These are phyloP conservation scores for Phialophora chinensis DNA, from an alignment of 2,329 filamentous ascomycete genomes.

Conservation along the genomic window DNA sequence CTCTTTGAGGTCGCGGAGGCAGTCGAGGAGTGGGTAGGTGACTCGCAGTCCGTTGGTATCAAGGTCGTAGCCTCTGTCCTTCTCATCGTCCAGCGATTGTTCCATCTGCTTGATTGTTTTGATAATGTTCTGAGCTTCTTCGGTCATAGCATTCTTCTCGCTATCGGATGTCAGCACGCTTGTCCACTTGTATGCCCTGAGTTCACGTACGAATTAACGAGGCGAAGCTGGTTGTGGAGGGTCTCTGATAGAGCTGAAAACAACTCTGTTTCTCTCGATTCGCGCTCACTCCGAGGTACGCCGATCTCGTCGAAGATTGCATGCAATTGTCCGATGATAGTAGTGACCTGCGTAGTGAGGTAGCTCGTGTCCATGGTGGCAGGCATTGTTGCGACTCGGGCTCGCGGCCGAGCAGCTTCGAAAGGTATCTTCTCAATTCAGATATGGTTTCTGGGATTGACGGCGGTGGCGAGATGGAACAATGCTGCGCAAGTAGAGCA, in stretches of 20 bases:
- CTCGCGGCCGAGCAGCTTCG: constrained; percentile 31
- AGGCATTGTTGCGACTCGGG: constrained; percentile 33
- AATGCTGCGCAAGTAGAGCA: constrained; percentile 3
- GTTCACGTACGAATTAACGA: constrained; percentile 69
- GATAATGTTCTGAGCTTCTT: constrained; percentile 85
- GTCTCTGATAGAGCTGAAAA: constrained; percentile 92
- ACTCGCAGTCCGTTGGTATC: constrained; percentile 74
- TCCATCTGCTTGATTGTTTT: constrained; percentile 93
- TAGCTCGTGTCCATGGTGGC: constrained; percentile 83
- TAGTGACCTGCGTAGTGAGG: constrained; percentile 92
- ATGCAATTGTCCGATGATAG: constrained; percentile 90
- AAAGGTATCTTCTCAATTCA: constrained; percentile 13
- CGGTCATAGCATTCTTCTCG: constrained; percentile 89
- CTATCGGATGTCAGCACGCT: constrained; percentile 44
- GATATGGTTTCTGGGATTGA: neutral
- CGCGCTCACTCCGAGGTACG: constrained; percentile 89
- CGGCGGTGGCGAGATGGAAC: constrained; percentile 17
- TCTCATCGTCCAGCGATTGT: constrained; percentile 78
- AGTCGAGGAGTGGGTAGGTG: constrained; percentile 81
- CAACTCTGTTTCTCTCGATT: constrained; percentile 87
- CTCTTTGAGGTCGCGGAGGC: constrained; percentile 80
- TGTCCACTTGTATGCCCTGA: neutral
- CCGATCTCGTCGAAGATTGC: constrained; percentile 97
- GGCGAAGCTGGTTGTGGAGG: constrained; percentile 83
- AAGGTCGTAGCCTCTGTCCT: constrained; percentile 66